phyloP scores from a whole-genome alignment of 2,329 filamentous ascomycete genomes.

The Paradendryphiella salina region DNA sequence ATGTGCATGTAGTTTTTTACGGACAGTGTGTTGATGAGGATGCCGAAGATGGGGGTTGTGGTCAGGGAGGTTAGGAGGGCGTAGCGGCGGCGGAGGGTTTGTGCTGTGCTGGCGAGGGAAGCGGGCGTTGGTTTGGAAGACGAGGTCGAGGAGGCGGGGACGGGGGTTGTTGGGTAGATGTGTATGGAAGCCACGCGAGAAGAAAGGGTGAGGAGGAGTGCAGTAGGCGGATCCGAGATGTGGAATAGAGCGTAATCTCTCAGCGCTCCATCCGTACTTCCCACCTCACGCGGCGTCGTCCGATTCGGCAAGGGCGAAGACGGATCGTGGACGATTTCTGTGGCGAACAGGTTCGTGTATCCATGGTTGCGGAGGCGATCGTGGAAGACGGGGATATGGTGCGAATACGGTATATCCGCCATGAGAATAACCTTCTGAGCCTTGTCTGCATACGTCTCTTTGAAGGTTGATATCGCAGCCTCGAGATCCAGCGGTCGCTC shows the following conservation, averaged over 20 bases:
- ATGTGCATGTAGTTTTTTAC: constrained; percentile 88
- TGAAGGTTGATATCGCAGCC: constrained; percentile 64
- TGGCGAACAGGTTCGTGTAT: constrained; percentile 71
- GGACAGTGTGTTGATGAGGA: constrained; percentile 92
- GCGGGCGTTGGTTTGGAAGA: too few species aligned
- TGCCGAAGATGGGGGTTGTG: constrained; percentile 83
- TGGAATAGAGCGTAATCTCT: constrained; percentile 78
- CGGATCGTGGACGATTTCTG: constrained; percentile 75
- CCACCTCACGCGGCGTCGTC: constrained; percentile 60
- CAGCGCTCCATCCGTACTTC: constrained; percentile 55
- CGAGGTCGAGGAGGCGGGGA: too few species aligned
- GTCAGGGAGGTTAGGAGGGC: constrained; percentile 79
- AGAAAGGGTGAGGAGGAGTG: constrained; percentile 83
- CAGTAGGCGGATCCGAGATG: constrained; percentile 76
- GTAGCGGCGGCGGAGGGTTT: constrained; percentile 78
- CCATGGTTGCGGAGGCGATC: constrained; percentile 61
- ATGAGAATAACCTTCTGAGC: constrained; percentile 72
- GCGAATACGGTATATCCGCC: constrained; percentile 85
- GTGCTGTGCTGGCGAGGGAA: constrained; percentile 57
- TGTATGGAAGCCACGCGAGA: constrained; percentile 78
- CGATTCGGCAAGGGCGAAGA: constrained; percentile 83
- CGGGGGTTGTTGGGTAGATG: constrained; percentile 62
- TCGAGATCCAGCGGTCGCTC: constrained; percentile 67
- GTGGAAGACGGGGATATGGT: constrained; percentile 67
- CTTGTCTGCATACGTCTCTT: constrained; percentile 67